Conservation (phyloP, 495 filamentous ascomycete genomes). For the Penicillium lagena region DNA sequence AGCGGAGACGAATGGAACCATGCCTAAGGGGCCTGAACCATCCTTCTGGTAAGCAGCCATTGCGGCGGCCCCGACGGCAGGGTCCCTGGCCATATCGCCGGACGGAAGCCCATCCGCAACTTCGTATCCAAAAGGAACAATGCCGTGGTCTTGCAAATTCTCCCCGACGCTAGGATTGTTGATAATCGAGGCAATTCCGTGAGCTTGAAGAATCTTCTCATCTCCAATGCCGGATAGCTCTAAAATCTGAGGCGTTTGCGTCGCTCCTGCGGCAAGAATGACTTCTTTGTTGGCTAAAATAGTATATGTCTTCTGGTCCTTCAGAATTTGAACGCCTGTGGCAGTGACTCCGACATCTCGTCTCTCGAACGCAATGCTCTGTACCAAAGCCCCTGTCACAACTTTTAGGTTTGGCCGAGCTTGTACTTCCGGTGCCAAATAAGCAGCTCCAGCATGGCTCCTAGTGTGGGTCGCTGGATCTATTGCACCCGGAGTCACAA, state of each 20-base stretch:
- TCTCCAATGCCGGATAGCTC: slow-evolving; percentile 58
- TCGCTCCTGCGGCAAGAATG: slow-evolving; percentile 52
- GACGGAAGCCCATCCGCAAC: slow-evolving; percentile 10
- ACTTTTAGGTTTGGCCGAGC: slow-evolving; percentile 6
- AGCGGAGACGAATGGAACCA: slow-evolving; percentile 7
- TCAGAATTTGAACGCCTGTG: slow-evolving; percentile 22
- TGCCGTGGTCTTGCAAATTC: slow-evolving; percentile 41
- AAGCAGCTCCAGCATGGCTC: slow-evolving; percentile 35
- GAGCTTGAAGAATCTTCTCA: neutral
- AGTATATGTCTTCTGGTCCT: slow-evolving; percentile 13
- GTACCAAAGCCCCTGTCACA: slow-evolving; percentile 19
- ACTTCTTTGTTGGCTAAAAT: slow-evolving; percentile 49
- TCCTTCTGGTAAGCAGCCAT: slow-evolving; percentile 15
- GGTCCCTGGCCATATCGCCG: slow-evolving; percentile 7
- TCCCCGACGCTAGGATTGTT: slow-evolving; percentile 40
- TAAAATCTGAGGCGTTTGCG: slow-evolving; percentile 49
- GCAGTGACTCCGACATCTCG: slow-evolving; percentile 7
- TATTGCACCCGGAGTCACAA: slow-evolving; percentile 5
- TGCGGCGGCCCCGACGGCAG: slow-evolving; percentile 7
- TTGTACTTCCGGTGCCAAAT: slow-evolving; percentile 2
- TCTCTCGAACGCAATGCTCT: slow-evolving; percentile 10
- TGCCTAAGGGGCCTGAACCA: slow-evolving; percentile 14
- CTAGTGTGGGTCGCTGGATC: slow-evolving; percentile 17
- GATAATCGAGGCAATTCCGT: slow-evolving; percentile 10
- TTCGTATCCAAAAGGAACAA: slow-evolving; percentile 10